Evolutionary conservation across 2,329 filamentous ascomycete species (phyloP), one percentile per base, ranked within the genome.

Genomic region (Xylaria sp.): DNA sequence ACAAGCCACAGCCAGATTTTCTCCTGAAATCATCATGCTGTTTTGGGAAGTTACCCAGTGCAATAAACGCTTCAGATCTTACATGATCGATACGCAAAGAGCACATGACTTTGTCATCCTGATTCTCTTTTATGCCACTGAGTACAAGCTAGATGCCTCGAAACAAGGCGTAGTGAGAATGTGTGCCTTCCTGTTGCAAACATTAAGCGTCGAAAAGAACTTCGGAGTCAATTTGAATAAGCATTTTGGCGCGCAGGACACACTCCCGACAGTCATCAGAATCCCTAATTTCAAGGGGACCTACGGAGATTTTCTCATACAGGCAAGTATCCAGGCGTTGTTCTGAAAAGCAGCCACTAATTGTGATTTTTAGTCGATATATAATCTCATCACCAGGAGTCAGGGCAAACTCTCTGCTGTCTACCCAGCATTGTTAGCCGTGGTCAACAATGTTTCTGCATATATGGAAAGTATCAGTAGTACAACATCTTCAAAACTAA

Each of bases 11-110:
- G 84, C 93, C 59, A 93, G 92, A 75, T 97, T 95, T 85, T 93
- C 94, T 0, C 94, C 96, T 1, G 96, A 99, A 79, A 96, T 96
- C 82, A 90, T 98, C 62, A 96, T 97, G 87, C 85, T 99, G 1
- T 97, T 98, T 77, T 99, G 96, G 96, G 96, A 99, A 81, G 89
- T 93, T 42, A 89, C 96, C 4, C 96, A 99, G 79, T 97, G 95
- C 85, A 99, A 99, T 81, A 98, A 97, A 81, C 88, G 95, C 66
- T 99, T 99, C 81, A 87, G 96, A 36, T 93, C 94, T 1, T 99
- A 97, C 79, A 96, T 99, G 74, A 95, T 98, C 69, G 96, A 99
- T 73, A 98, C 96, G 0, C 93, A 96, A 76, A 86, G 95, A 61
- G 93, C 92, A 0, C 93, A 97, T 75, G 96, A 99, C 77, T 97